Base-by-base conservation (phyloP, 345 rosid genomes). In the Pistacia atlantica region DNA sequence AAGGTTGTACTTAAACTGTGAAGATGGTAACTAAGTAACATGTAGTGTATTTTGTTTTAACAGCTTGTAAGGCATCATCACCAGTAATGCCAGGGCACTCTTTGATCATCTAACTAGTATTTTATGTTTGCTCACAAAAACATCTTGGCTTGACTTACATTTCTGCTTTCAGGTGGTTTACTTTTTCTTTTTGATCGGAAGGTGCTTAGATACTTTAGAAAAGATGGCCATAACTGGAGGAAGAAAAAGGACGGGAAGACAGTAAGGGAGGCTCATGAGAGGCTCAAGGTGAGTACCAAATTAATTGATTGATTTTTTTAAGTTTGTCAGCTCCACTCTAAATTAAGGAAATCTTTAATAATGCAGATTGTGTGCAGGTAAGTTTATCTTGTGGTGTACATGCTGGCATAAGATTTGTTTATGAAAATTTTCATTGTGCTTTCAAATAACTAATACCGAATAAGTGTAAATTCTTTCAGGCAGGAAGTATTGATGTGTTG, bases 171-270 rank as follows among this genome's bases (percentile, higher is more conserved):
- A 92, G 98, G 90, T 87, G 98, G 98, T 48, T 91, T 97, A 31
- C 86, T 94, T 56, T 92, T 94, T 81, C 90, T 92, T 67, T 94
- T 91, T 79, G 95, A 94, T 80, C 88, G 97, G 48, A 94, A 94
- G 83, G 97, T 89, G 73, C 84, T 92, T 62, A 88, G 98, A 80
- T 94, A 92, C 89, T 94, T 94, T 76, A 89, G 98, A 83, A 94
- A 92, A 86, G 97, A 92, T 56, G 98, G 98, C 25, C 98, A 92
- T 82, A 92, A 84, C 69, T 94, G 98, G 98, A 94, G 97, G 84
- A 94, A 92, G 93, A 94, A 91, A 73, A 90, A 79, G 79, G 97
- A 94, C 88, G 98, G 97, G 63, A 92, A 92, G 86, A 94, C 97
- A 0, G 90, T 92, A 51, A 94, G 89, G 84, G 97, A 94, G 89